phyloP scores from a whole-genome alignment of 2,329 filamentous ascomycete species.

The Aspergillus hiratsukae region DNA sequence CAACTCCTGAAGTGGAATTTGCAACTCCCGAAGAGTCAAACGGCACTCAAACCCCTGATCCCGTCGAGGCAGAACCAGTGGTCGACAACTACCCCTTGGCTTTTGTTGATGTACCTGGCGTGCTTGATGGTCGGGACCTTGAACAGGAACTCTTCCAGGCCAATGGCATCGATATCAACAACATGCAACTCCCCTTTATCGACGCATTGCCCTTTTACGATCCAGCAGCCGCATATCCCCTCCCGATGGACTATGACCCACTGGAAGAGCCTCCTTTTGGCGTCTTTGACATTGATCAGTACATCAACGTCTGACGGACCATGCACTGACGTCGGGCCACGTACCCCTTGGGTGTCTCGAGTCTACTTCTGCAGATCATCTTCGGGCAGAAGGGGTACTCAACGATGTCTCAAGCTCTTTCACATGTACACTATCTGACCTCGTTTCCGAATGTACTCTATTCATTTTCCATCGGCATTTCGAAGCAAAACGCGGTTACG shows the following conservation, averaged over 20 bases:
- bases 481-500: not conserved
- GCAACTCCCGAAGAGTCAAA: constrained; percentile 1
- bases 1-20: not conserved
- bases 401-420: not conserved
- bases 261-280: not conserved
- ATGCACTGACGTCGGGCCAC: not conserved
- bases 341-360: not conserved
- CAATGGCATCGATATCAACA: not conserved
- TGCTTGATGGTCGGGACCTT: not conserved
- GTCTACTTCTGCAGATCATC: not conserved
- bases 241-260: not conserved
- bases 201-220: not conserved
- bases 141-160: not conserved
- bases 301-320: not conserved
- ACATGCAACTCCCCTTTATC: not conserved
- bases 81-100: not conserved
- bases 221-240: not conserved
- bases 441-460: not conserved
- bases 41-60: not conserved
- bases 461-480: not conserved
- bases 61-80: constrained; percentile 1
- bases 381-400: not conserved
- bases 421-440: not conserved
- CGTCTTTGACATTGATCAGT: not conserved
- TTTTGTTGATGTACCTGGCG: not conserved